Percentiles rank a stretch among this genome's conserved stretches.
Evolutionary conservation across 345 rosid species (phyloP).

Genomic region (Garcia nutans): DNA sequence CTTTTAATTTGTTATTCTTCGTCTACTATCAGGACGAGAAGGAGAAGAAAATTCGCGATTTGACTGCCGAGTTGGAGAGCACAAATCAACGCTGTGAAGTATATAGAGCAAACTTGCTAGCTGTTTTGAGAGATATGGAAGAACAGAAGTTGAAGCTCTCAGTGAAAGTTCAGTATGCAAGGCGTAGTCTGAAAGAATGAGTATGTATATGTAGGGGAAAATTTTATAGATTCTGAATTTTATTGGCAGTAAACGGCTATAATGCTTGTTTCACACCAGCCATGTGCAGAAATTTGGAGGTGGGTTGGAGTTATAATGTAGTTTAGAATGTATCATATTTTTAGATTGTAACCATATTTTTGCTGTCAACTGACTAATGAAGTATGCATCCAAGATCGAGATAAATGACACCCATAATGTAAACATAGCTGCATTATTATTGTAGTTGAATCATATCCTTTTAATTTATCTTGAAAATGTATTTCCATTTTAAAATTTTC

Average conservation of each 20-base stretch:
- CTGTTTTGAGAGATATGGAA: conserved; percentile 50
- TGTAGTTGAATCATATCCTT: background rate
- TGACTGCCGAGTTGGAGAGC: conserved; percentile 33
- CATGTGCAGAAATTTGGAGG: background rate
- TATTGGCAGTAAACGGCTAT: too few relatives aligned
- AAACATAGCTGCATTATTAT: background rate
- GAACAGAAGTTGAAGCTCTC: conserved; percentile 54
- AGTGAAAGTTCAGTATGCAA: conserved; percentile 46
- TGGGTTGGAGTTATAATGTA: background rate
- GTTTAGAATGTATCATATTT: background rate
- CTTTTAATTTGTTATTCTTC: background rate
- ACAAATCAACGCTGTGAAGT: conserved; percentile 48
- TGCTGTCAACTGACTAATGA: background rate
- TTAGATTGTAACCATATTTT: background rate
- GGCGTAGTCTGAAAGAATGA: conserved; percentile 47
- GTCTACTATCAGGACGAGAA: conserved; percentile 37
- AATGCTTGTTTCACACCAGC: background rate
- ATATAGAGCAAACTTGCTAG: conserved; percentile 47
- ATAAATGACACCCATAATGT: background rate
- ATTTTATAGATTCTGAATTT: background rate
- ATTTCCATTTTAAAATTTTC: background rate
- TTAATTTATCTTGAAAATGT: too few relatives aligned
- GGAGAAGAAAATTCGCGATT: conserved; percentile 43
- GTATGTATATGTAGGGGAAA: conserved; percentile 19
- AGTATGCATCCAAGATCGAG: background rate